Conservation (phyloP, 2,329 filamentous ascomycete genomes). For the Scleromitrula shiraiana region DNA sequence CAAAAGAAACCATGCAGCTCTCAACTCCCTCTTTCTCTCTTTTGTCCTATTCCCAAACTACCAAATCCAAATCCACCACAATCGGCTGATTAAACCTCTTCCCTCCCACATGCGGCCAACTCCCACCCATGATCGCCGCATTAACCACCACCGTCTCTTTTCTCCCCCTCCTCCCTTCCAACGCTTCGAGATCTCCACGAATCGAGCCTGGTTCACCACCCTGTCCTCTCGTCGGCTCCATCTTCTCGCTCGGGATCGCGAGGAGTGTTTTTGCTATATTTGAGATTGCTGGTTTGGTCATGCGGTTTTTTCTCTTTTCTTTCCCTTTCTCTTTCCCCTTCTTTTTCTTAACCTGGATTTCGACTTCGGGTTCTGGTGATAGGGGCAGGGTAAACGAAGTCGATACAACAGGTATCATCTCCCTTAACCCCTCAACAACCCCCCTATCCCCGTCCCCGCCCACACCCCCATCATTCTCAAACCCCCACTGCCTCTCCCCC, state of each 20-base stretch:
- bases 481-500: constrained; percentile 23
- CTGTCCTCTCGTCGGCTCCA: constrained; percentile 29
- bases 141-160: constrained; percentile 73
- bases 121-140: constrained; percentile 64
- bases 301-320: not conserved
- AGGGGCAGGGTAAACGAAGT: not conserved
- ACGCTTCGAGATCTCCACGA: constrained; percentile 35
- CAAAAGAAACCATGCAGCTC: not conserved
- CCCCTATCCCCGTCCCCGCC: constrained; percentile 7
- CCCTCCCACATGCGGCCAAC: constrained; percentile 48
- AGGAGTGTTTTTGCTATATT: constrained; percentile 9
- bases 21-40: not conserved
- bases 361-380: not conserved
- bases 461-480: constrained; percentile 39
- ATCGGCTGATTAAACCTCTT: constrained; percentile 69
- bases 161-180: constrained; percentile 31
- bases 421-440: not conserved
- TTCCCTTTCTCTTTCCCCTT: no score
- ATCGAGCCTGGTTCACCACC: constrained; percentile 35
- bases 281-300: constrained; percentile 9
- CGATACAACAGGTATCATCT: not conserved
- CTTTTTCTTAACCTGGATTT: no score
- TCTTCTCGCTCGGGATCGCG: constrained; percentile 11
- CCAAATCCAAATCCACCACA: constrained; percentile 73
- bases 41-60: constrained; percentile 38